Evolutionary conservation across 2,329 filamentous ascomycete genomes (phyloP).

Genomic region (Huntiella bhutanensis): DNA sequence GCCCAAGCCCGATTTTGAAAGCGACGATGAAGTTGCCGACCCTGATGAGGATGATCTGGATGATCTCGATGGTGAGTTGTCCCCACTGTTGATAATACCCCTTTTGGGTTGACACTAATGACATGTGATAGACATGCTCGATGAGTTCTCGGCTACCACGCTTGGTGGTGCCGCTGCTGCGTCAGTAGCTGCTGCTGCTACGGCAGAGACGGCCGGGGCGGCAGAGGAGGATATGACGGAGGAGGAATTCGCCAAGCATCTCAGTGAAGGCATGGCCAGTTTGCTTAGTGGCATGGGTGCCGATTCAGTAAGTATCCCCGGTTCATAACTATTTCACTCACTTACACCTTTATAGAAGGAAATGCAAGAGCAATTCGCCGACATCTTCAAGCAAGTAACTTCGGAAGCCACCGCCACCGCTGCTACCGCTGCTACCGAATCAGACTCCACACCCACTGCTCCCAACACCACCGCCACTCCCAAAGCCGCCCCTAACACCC

Average conservation of each 20-base stretch:
- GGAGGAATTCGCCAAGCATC: slow-evolving; percentile 10
- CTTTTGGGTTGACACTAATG: slow-evolving; percentile 1
- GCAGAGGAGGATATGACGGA: slow-evolving; percentile 10
- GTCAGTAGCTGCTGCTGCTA: background rate
- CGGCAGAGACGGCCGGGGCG: background rate
- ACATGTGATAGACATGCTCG: slow-evolving; percentile 55
- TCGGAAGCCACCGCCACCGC: slow-evolving; percentile 16
- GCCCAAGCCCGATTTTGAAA: slow-evolving; percentile 12
- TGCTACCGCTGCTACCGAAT: slow-evolving; percentile 14
- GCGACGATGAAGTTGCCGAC: slow-evolving; percentile 48
- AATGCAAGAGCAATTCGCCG: slow-evolving; percentile 62
- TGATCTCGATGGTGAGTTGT: slow-evolving; percentile 59
- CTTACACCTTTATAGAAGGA: slow-evolving; percentile 6
- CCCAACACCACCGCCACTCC: slow-evolving; percentile 14
- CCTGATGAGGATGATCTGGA: slow-evolving; percentile 86
- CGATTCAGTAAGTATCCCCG: slow-evolving; percentile 6
- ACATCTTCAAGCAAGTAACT: slow-evolving; percentile 53
- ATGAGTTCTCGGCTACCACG: slow-evolving; percentile 57
- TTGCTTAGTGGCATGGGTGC: slow-evolving; percentile 9
- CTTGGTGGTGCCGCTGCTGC: slow-evolving; percentile 2
- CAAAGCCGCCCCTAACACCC: slow-evolving; percentile 13
- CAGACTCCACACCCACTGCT: slow-evolving; percentile 14
- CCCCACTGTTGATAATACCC: slow-evolving; percentile 8
- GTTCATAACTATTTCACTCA: background rate
- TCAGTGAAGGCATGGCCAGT: slow-evolving; percentile 10